phyloP scores from a whole-genome alignment of 306 rosid species.

The Medicago arabica region DNA sequence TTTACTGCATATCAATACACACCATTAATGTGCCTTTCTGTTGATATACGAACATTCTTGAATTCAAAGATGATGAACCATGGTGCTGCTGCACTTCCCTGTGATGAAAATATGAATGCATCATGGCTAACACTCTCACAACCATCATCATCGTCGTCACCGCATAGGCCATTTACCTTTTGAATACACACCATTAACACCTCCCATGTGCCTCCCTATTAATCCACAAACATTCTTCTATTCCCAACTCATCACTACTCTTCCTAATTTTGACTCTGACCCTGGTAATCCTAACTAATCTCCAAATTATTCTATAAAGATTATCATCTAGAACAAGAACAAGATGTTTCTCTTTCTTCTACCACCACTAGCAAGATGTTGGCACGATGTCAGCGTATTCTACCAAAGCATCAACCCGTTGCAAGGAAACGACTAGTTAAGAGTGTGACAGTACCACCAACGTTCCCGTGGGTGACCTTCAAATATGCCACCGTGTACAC shows the following conservation, averaged over 20 bases:
- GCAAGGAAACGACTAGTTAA: too few relatives aligned
- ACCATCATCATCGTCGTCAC: background rate
- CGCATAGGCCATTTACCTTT: too few relatives aligned
- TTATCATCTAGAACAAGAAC: background rate
- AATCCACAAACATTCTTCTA: background rate
- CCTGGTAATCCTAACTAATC: too few relatives aligned
- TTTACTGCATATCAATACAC: too few relatives aligned
- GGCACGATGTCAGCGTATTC: background rate
- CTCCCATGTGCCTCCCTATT: background rate
- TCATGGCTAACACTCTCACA: background rate
- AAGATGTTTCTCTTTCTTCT: background rate
- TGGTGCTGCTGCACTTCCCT: too few relatives aligned
- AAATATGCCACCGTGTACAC: background rate
- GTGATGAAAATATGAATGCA: background rate
- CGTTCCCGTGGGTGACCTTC: background rate
- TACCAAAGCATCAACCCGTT: too few relatives aligned
- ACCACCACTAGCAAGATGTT: background rate
- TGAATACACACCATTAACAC: too few relatives aligned
- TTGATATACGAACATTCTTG: too few relatives aligned
- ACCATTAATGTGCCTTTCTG: too few relatives aligned
- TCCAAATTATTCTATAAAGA: too few relatives aligned
- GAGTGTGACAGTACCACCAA: background rate
- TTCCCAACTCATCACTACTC: too few relatives aligned
- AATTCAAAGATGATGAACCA: background rate
- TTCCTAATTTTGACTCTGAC: too few relatives aligned